A percentile compares a stretch with the other conserved stretches of the same genome.
Evolutionary conservation across 2,329 filamentous ascomycete genomes (phyloP).

Genomic region (Trichoderma hamatum): DNA sequence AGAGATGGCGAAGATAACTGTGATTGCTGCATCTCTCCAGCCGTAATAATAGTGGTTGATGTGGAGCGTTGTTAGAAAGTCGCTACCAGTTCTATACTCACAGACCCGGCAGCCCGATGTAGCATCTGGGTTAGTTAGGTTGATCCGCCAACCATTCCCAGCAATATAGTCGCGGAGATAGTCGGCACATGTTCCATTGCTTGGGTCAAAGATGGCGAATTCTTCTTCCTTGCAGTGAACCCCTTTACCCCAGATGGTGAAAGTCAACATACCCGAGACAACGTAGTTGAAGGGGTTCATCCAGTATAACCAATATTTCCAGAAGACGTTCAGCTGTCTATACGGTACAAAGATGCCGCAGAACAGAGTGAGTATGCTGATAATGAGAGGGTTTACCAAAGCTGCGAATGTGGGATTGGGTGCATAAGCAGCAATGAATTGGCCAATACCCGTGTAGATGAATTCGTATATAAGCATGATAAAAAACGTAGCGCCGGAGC

Average conservation of each 20-base stretch:
- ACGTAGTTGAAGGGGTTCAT: conserved; percentile 65
- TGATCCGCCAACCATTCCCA: conserved; percentile 48
- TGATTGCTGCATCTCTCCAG: conserved; percentile 67
- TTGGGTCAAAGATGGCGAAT: conserved; percentile 56
- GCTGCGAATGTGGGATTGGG: conserved; percentile 63
- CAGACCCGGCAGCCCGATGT: conserved; percentile 62
- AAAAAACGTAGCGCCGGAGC: conserved; percentile 57
- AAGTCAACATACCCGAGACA: conserved; percentile 58
- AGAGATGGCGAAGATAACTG: conserved; percentile 57
- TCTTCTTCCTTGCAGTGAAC: conserved; percentile 53
- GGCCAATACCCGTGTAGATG: conserved; percentile 62
- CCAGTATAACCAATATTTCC: conserved; percentile 68
- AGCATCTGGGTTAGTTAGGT: conserved; percentile 63
- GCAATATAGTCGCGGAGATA: conserved; percentile 59
- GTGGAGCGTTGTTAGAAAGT: conserved; percentile 64
- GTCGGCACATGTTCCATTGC: conserved; percentile 56
- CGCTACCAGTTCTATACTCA: conserved; percentile 59
- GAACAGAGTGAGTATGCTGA: conserved; percentile 66
- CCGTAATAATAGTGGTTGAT: conserved; percentile 63
- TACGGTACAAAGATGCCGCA: conserved; percentile 77
- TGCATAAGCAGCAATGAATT: conserved; percentile 64
- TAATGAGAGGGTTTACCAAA: conserved; percentile 58
- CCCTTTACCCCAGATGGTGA: conserved; percentile 51
- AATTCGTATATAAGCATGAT: conserved; percentile 64
- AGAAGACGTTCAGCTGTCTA: conserved; percentile 63